Evolutionary conservation across 2,329 filamentous ascomycete species (phyloP).

Genomic region (Myriosclerotinia curreyana): DNA sequence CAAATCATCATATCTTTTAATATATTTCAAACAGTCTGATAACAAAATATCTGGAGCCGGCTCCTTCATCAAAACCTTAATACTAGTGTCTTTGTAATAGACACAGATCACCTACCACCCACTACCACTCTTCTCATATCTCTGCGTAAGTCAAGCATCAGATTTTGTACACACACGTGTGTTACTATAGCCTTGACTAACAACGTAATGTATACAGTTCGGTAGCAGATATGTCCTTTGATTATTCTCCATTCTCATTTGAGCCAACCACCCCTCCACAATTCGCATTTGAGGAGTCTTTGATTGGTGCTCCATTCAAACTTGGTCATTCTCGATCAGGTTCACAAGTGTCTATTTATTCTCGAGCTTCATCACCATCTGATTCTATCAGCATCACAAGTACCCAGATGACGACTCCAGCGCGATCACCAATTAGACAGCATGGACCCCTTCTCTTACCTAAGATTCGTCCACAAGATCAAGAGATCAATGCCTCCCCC

Average conservation of each 20-base stretch:
- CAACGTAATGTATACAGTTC: conserved; percentile 45
- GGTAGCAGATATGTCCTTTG: conserved; percentile 58
- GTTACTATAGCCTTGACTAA: conserved; percentile 23
- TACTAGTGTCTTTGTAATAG: conserved; percentile 34
- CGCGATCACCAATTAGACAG: conserved; percentile 68
- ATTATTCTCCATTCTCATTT: conserved; percentile 55
- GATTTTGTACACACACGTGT: not conserved
- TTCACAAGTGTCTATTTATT: conserved; percentile 51
- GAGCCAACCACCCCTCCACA: conserved; percentile 51
- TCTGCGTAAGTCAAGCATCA: conserved; percentile 30
- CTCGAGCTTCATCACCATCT: conserved; percentile 60
- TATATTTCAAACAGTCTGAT: conserved; percentile 26
- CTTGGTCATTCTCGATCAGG: conserved; percentile 41
- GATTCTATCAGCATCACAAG: conserved; percentile 55
- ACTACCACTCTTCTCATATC: conserved; percentile 22
- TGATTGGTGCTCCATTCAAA: conserved; percentile 54
- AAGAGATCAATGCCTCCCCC: conserved; percentile 62
- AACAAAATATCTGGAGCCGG: conserved; percentile 35
- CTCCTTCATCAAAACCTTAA: conserved; percentile 34
- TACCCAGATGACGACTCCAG: conserved; percentile 67
- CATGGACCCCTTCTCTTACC: conserved; percentile 78
- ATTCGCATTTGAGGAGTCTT: conserved; percentile 55
- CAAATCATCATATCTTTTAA: conserved; percentile 34
- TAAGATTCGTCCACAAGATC: conserved; percentile 83
- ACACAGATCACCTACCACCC: conserved; percentile 23